Percentiles rank a stretch among this genome's conserved stretches.
Evolutionary conservation across 2,329 filamentous ascomycete species (phyloP).

Genomic region (Sclerotinia trifoliorum): DNA sequence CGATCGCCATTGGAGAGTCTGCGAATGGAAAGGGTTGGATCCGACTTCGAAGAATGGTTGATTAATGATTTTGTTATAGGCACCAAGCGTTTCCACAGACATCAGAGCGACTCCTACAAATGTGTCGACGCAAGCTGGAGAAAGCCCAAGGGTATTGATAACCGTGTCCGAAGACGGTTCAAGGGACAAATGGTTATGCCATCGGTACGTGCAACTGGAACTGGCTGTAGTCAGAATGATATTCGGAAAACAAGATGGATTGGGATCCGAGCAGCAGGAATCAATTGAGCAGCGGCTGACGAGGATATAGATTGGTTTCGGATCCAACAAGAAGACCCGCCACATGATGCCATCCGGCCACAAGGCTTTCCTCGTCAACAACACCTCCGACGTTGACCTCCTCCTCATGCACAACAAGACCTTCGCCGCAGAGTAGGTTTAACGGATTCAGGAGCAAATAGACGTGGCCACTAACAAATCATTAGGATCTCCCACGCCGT

Average conservation of each 20-base stretch:
- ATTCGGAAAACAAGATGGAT: not conserved
- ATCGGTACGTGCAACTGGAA: slow-evolving; percentile 69
- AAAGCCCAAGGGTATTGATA: slow-evolving; percentile 99
- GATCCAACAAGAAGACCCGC: slow-evolving; percentile 99
- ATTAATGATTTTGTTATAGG: slow-evolving; percentile 52
- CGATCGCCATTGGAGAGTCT: not conserved
- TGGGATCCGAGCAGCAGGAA: slow-evolving; percentile 1
- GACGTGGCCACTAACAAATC: slow-evolving; percentile 22
- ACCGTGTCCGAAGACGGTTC: slow-evolving; percentile 95
- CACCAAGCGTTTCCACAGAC: slow-evolving; percentile 92
- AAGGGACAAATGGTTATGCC: slow-evolving; percentile 95
- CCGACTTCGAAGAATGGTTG: not conserved
- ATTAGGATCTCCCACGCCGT: slow-evolving; percentile 93
- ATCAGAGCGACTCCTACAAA: slow-evolving; percentile 97
- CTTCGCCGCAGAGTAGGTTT: slow-evolving; percentile 91
- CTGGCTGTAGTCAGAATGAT: not conserved
- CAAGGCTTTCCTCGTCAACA: slow-evolving; percentile 99
- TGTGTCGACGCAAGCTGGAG: slow-evolving; percentile 89
- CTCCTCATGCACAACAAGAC: slow-evolving; percentile 99
- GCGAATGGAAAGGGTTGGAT: not conserved
- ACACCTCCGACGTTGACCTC: slow-evolving; percentile 91
- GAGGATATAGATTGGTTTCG: slow-evolving; percentile 81
- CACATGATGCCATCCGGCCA: slow-evolving; percentile 99
- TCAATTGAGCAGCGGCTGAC: slow-evolving; percentile 31
- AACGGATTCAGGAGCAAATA: not conserved